These are phyloP conservation scores for Phialocephala sp. DNA, from an alignment of 2,329 filamentous ascomycete species.

Conservation along the genomic window DNA sequence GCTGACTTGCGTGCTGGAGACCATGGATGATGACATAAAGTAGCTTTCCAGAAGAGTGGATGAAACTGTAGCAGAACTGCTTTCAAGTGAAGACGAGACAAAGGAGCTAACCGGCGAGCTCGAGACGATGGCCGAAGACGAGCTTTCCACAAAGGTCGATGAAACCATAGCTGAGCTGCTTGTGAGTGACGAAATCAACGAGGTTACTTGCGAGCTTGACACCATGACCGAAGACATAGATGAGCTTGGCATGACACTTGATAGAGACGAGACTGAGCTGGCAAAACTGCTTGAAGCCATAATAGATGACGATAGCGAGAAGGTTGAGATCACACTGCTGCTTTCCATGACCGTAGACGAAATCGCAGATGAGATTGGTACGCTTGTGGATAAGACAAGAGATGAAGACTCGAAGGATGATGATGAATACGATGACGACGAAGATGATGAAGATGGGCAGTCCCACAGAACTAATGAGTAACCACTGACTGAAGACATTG, in stretches of 20 bases:
- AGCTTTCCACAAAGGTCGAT: slow-evolving; percentile 2
- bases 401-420: background rate
- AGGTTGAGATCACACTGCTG: slow-evolving; percentile 1
- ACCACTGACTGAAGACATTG: background rate
- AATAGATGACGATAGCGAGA: background rate
- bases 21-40: background rate
- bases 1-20: background rate
- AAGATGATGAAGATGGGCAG: background rate
- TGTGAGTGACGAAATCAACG: background rate
- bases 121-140: too few relatives aligned
- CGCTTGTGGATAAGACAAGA: background rate
- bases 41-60: too few relatives aligned
- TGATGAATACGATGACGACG: background rate
- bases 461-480: background rate
- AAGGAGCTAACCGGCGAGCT: too few relatives aligned
- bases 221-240: background rate
- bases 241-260: too few relatives aligned
- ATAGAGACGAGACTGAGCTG: background rate
- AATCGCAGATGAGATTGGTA: slow-evolving; percentile 1
- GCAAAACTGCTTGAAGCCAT: background rate
- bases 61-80: too few relatives aligned
- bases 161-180: too few relatives aligned
- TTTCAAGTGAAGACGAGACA: too few relatives aligned
- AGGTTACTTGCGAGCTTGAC: background rate
- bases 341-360: slow-evolving; percentile 1